Evolutionary conservation across 139 green algal genomes (phyloP), one percentile per base, ranked within the genome.

Genomic region (Chlorella vulgaris): DNA sequence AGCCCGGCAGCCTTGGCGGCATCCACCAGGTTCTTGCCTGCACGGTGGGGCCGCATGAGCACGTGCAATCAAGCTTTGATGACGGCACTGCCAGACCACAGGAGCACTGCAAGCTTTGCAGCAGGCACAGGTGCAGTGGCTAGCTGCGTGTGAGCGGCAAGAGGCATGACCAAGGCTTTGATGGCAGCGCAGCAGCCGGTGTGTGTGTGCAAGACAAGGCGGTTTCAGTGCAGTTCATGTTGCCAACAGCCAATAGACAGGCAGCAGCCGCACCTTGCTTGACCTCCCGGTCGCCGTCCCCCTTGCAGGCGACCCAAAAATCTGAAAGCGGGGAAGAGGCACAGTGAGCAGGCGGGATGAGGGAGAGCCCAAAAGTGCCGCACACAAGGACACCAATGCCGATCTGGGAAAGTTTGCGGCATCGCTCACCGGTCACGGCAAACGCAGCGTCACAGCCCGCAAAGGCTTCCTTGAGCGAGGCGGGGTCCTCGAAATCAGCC

Each of bases 1-100:
- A 86, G 74, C 0, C 71, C 71, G 18, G 75, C 42, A 4, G 43
- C 21, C 36, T 81, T 81, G 24, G 81, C 81, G 2, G 81, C 81
- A 31, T 86, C 81, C 19, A 86, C 81, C 62, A 86, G n/a, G 61
- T 86, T 86, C 3, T 47, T 81, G 36, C 67, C 74, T 80, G 74
- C 13, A 19, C 13, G 31, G 50, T n/a, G n/a, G n/a, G n/a, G n/a
- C n/a, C n/a, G n/a, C n/a, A n/a, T n/a, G n/a, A n/a, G n/a, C n/a
- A n/a, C n/a, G n/a, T n/a, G n/a, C n/a, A n/a, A n/a, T n/a, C n/a
- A n/a, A n/a, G n/a, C n/a, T n/a, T n/a, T n/a, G n/a, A n/a, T n/a
- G n/a, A n/a, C n/a, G n/a, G n/a, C n/a, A n/a, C n/a, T n/a, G n/a
- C n/a, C n/a, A n/a, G n/a, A n/a, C n/a, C n/a, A n/a, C n/a, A n/a